Evolutionary conservation across 2,329 filamentous ascomycete genomes (phyloP).

Genomic region (Acrodontium crateriforme): DNA sequence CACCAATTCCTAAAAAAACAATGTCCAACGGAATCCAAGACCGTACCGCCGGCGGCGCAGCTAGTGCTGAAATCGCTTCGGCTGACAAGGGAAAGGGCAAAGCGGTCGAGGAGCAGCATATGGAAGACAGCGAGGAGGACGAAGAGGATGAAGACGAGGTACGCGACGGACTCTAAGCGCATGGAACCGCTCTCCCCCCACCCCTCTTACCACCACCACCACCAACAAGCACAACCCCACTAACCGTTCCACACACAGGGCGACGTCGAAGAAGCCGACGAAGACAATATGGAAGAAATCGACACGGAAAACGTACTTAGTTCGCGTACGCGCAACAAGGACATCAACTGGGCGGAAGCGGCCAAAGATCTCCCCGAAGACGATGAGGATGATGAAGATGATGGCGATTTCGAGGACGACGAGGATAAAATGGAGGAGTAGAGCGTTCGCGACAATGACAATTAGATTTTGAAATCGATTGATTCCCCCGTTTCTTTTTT

Average conservation of each 20-base stretch:
- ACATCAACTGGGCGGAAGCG: conserved; percentile 87
- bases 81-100: conserved; percentile 82
- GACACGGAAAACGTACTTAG: conserved; percentile 76
- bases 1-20: too few relatives aligned
- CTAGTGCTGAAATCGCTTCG: too few relatives aligned
- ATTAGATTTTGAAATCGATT: too few relatives aligned
- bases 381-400: conserved; percentile 71
- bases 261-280: conserved; percentile 56
- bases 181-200: conserved; percentile 10
- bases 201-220: background rate
- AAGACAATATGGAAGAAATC: conserved; percentile 80
- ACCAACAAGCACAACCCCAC: conserved; percentile 1
- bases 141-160: conserved; percentile 33
- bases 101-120: conserved; percentile 49
- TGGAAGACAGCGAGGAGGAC: conserved; percentile 43
- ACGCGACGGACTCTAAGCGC: conserved; percentile 3
- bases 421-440: conserved; percentile 54
- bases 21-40: conserved; percentile 4
- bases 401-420: conserved; percentile 43
- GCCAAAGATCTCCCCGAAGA: conserved; percentile 61
- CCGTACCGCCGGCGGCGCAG: conserved; percentile 2
- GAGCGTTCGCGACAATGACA: background rate
- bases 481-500: too few relatives aligned
- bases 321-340: conserved; percentile 75
- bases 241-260: conserved; percentile 7